A percentile compares a stretch with the other conserved stretches of the same genome.
phyloP scores from a whole-genome alignment of 2,329 filamentous ascomycete species.

The Verticillium isaacii region DNA sequence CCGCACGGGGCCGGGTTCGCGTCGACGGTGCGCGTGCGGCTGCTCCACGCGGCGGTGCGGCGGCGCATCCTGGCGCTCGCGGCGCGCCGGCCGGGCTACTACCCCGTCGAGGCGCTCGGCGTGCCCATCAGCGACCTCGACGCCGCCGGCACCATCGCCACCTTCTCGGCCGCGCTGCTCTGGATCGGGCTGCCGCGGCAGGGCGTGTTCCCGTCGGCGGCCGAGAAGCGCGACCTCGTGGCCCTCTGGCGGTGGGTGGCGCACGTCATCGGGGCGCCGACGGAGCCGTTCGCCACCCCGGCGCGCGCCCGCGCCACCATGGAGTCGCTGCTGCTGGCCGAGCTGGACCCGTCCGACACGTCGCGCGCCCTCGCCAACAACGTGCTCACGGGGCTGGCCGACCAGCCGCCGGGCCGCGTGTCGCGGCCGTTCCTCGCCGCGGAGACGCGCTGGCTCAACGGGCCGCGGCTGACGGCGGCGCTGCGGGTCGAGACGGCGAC shows the following conservation, averaged over 20 bases:
- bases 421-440: slow-evolving; percentile 64
- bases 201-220: slow-evolving; percentile 58
- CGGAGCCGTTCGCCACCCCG: slow-evolving; percentile 52
- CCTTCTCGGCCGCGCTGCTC: slow-evolving; percentile 64
- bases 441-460: slow-evolving; percentile 66
- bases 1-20: slow-evolving; percentile 27
- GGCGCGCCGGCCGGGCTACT: slow-evolving; percentile 51
- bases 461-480: slow-evolving; percentile 53
- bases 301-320: slow-evolving; percentile 55
- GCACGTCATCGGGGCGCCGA: slow-evolving; percentile 65
- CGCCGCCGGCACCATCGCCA: slow-evolving; percentile 64
- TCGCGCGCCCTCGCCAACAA: slow-evolving; percentile 67
- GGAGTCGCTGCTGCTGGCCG: slow-evolving; percentile 62
- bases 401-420: slow-evolving; percentile 60
- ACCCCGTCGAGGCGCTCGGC: slow-evolving; percentile 51
- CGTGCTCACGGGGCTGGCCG: slow-evolving; percentile 64
- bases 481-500: slow-evolving; percentile 54
- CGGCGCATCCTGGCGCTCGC: slow-evolving; percentile 56
- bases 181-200: slow-evolving; percentile 68
- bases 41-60: slow-evolving; percentile 62
- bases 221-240: slow-evolving; percentile 64
- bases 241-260: slow-evolving; percentile 74
- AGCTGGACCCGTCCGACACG: slow-evolving; percentile 60
- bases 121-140: slow-evolving; percentile 73
- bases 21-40: slow-evolving; percentile 58